Conservation (phyloP, 1,139 yeast species). For the Taiozyma onychis region DNA sequence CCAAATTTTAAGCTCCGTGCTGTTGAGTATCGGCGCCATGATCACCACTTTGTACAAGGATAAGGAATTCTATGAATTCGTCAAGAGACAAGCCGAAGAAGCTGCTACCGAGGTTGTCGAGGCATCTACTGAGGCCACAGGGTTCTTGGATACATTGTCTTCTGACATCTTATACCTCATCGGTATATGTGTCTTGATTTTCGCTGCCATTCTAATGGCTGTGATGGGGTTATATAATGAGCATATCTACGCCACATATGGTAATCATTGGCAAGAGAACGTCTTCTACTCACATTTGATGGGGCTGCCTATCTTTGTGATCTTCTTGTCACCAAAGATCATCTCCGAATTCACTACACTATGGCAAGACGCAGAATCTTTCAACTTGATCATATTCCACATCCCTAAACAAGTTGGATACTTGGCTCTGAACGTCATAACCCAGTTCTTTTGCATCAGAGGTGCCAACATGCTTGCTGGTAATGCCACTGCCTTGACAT, state of each 20-base stretch:
- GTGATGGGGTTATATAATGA: constrained; percentile 54
- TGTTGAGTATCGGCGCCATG: constrained; percentile 52
- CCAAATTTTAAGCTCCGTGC: constrained; percentile 44
- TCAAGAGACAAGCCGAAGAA: constrained; percentile 11
- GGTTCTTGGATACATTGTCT: constrained; percentile 3
- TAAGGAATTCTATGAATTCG: constrained; percentile 11
- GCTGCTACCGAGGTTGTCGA: neutral
- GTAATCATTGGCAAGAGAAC: constrained; percentile 58
- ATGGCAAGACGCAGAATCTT: constrained; percentile 11
- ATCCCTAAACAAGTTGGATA: constrained; percentile 24
- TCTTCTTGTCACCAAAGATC: constrained; percentile 23
- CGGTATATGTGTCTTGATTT: constrained; percentile 40
- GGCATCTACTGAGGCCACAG: neutral
- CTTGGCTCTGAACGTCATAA: constrained; percentile 40
- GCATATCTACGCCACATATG: constrained; percentile 40
- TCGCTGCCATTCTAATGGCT: constrained; percentile 46
- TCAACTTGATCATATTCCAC: constrained; percentile 9
- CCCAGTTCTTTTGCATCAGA: constrained; percentile 58
- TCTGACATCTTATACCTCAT: constrained; percentile 24
- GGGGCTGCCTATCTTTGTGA: constrained; percentile 46
- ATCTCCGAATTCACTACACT: constrained; percentile 12
- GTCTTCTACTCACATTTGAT: constrained; percentile 56
- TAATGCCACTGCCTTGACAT: constrained; percentile 50
- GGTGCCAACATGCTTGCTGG: constrained; percentile 65
- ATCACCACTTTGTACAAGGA: constrained; percentile 34